These are phyloP conservation scores for Inga laurina DNA, from an alignment of 306 rosid species.

Conservation along the genomic window DNA sequence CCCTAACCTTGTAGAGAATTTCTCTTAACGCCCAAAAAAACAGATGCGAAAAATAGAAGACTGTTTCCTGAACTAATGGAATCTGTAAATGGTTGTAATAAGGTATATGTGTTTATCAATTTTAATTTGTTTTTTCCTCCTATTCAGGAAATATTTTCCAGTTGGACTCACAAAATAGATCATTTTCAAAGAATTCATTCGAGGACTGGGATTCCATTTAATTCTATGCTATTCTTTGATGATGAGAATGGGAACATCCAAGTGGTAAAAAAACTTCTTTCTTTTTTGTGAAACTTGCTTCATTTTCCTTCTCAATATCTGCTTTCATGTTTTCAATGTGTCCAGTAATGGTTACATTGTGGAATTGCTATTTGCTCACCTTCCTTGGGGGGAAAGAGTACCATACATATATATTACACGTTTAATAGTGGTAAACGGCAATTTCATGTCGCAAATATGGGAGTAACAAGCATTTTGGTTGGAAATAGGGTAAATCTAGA, in stretches of 20 bases:
- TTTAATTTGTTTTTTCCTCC: neutral
- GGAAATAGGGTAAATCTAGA: constrained; percentile 72
- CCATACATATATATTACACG: neutral
- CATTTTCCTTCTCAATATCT: neutral
- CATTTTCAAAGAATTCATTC: constrained; percentile 87
- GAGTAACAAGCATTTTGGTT: constrained; percentile 86
- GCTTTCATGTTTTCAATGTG: neutral
- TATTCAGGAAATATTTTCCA: constrained; percentile 80
- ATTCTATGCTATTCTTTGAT: constrained; percentile 81
- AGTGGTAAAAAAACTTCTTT: constrained; percentile 44
- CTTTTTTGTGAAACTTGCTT: neutral
- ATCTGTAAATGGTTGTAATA: neutral
- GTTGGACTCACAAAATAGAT: constrained; percentile 82
- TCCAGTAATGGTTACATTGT: neutral
- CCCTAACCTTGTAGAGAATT: neutral
- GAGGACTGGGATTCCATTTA: constrained; percentile 60
- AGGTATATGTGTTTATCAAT: neutral
- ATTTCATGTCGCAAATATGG: constrained; percentile 83
- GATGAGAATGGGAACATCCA: constrained; percentile 81
- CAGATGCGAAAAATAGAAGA: neutral
- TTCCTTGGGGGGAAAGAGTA: neutral
- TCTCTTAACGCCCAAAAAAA: neutral
- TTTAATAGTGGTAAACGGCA: neutral
- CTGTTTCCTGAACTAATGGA: neutral
- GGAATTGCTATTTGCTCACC: neutral